These are phyloP conservation scores for Camellia oleifera DNA, from an alignment of 179 eudicot genomes.

Conservation along the genomic window DNA sequence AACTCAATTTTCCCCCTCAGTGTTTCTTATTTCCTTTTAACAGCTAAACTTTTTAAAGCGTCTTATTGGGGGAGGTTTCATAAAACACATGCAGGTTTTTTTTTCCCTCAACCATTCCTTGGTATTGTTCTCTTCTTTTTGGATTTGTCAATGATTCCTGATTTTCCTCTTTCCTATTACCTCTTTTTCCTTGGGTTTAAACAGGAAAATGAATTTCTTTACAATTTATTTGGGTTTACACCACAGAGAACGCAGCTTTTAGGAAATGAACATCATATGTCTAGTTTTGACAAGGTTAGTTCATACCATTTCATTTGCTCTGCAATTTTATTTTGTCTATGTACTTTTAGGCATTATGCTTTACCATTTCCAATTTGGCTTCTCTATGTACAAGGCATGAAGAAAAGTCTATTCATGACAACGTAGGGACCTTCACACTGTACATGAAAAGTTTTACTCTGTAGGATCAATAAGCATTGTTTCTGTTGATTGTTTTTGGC, in stretches of 20 bases:
- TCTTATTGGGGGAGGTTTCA: slow-evolving; percentile 86
- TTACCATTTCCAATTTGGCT: not conserved
- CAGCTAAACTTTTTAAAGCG: slow-evolving; percentile 88
- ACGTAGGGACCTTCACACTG: not conserved
- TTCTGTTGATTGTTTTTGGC: no score
- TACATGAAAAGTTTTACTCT: no score
- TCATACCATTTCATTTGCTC: not conserved
- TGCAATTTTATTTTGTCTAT: not conserved
- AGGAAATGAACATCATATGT: slow-evolving; percentile 38
- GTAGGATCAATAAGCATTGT: no score
- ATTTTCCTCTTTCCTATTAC: not conserved
- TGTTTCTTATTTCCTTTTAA: not conserved
- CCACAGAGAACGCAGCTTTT: slow-evolving; percentile 57
- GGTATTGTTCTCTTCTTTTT: not conserved
- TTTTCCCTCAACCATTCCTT: not conserved
- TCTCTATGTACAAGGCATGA: not conserved
- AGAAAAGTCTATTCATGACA: no score
- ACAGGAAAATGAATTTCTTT: slow-evolving; percentile 85
- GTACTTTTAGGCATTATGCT: not conserved
- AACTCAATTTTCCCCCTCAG: not conserved
- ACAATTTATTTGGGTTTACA: slow-evolving; percentile 71
- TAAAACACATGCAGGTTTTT: slow-evolving; percentile 90
- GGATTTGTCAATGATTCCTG: not conserved
- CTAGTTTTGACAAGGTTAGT: slow-evolving; percentile 66
- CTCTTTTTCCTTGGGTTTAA: not conserved